Percentiles rank a stretch among this genome's conserved stretches.
Evolutionary conservation across 2,329 filamentous ascomycete genomes (phyloP).

Genomic region (Paraphaeosphaeria sporulosa): DNA sequence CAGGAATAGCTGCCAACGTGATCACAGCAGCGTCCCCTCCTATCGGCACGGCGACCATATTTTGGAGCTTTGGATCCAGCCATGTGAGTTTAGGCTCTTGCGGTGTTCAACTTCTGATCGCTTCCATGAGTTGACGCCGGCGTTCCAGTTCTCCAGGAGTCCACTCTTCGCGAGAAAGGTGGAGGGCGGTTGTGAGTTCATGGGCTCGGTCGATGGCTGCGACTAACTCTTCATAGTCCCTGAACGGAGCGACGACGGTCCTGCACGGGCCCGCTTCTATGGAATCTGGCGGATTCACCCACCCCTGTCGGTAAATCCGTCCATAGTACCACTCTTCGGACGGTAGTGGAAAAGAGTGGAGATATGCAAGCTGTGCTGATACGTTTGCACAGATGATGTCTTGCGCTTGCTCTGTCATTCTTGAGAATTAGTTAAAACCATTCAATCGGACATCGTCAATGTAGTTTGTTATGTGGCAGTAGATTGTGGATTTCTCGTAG

Average conservation of each 20-base stretch:
- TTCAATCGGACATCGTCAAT: not conserved
- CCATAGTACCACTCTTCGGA: constrained; percentile 10
- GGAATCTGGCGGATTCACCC: not conserved
- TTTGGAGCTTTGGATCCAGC: not conserved
- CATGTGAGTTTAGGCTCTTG: constrained; percentile 3
- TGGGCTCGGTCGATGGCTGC: not conserved
- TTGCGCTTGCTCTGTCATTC: not conserved
- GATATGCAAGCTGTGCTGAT: not conserved
- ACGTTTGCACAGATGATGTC: constrained; percentile 5
- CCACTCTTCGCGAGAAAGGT: not conserved
- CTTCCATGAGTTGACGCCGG: not conserved
- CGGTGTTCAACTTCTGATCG: not conserved
- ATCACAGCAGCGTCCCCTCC: not conserved
- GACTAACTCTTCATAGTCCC: constrained; percentile 2
- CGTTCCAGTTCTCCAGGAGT: not conserved
- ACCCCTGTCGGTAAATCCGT: constrained; percentile 6
- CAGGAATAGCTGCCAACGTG: too few relatives aligned
- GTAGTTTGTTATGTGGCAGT: not conserved
- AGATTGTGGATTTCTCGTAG: too few relatives aligned
- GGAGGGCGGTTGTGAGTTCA: not conserved
- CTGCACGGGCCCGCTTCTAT: not conserved
- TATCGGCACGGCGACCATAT: constrained; percentile 2
- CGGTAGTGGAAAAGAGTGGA: constrained; percentile 2
- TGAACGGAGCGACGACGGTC: not conserved
- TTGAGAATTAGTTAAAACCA: not conserved